Base-by-base conservation (phyloP, 2,329 filamentous ascomycete genomes). In the Calycina herbarum region DNA sequence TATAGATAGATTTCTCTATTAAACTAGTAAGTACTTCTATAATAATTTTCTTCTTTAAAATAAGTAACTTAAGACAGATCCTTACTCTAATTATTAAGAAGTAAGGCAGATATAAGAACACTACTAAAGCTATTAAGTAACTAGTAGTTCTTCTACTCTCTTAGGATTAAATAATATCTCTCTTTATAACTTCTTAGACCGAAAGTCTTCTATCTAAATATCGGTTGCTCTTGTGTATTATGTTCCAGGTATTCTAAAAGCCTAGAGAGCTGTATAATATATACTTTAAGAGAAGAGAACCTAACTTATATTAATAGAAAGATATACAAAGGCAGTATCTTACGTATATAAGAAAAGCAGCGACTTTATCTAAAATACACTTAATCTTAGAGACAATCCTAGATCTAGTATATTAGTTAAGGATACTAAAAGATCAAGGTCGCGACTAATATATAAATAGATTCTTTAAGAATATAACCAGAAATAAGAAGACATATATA, bases 251-350 rank as follows among this genome's bases (percentile, higher is more conserved):
- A n/a, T 45, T 45, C 17, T 11, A 2, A 45, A 45, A 45, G 42
- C 42, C 17, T 45, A n/a, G 10, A 5, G 42, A 45, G 42, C 42
- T 45, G 17, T 45, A 45, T n/a, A n/a, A n/a, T 45, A 45, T 45
- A 45, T 45, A n/a, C 42, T 45, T 45, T 45, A 45, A 45, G 42
- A 45, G 42, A 11, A 45, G 42, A n/a, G 42, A 45, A 45, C 42
- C 42, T n/a, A 5, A 45, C 5, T 45, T n/a, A 45, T n/a, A 45
- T 45, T n/a, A 45, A 45, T 45, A n/a, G 10, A 5, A 45, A 45
- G 20, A n/a, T 45, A n/a, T 45, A 45, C 17, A 45, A 5, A 45
- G 42, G 42, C 17, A 45, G 42, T 45, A 45, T 45, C n/a, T n/a
- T 45, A 45, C 5, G 5, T 45, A 45, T 20, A 20, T 20, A 20